Conservation (phyloP, 2,329 filamentous ascomycete genomes). For the Cordyceps cateniannulata region DNA sequence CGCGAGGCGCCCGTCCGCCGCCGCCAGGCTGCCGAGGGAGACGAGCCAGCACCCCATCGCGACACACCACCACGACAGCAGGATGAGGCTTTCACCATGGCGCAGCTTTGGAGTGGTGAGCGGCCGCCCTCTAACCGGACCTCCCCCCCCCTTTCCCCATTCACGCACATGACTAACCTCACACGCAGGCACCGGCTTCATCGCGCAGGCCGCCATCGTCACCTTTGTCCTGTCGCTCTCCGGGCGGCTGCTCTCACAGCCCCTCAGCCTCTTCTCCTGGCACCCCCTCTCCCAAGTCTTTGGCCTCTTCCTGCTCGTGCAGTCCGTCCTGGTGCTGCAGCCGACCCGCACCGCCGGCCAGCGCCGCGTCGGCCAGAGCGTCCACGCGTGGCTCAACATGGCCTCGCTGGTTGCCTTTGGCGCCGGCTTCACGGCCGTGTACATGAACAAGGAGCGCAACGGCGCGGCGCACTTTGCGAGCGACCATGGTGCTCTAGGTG, state of each 20-base stretch:
- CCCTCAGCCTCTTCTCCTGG: constrained; percentile 74
- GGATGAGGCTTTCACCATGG: background rate
- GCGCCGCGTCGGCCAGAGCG: constrained; percentile 54
- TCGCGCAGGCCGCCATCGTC: constrained; percentile 73
- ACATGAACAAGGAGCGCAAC: constrained; percentile 74
- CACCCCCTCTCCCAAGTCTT: constrained; percentile 69
- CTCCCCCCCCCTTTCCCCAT: background rate
- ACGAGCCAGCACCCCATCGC: background rate
- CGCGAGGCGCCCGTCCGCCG: background rate
- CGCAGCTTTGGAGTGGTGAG: background rate
- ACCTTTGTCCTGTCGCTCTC: constrained; percentile 73
- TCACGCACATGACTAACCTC: background rate
- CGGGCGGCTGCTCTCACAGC: constrained; percentile 64
- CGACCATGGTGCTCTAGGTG: constrained; percentile 75
- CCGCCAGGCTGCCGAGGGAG: background rate
- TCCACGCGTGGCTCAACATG: constrained; percentile 66
- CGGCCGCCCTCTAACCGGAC: background rate
- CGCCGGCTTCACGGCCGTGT: constrained; percentile 63
- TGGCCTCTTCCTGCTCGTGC: constrained; percentile 67
- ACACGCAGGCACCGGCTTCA: constrained; percentile 63
- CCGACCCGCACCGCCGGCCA: constrained; percentile 73
- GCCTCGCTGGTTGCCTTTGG: constrained; percentile 55
- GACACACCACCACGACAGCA: background rate
- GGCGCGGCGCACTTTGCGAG: constrained; percentile 69
- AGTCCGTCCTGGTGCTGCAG: constrained; percentile 80